A percentile compares a stretch with the other conserved stretches of the same genome.
phyloP scores from a whole-genome alignment of 2,329 filamentous ascomycete genomes.

The Talaromyces sp. region DNA sequence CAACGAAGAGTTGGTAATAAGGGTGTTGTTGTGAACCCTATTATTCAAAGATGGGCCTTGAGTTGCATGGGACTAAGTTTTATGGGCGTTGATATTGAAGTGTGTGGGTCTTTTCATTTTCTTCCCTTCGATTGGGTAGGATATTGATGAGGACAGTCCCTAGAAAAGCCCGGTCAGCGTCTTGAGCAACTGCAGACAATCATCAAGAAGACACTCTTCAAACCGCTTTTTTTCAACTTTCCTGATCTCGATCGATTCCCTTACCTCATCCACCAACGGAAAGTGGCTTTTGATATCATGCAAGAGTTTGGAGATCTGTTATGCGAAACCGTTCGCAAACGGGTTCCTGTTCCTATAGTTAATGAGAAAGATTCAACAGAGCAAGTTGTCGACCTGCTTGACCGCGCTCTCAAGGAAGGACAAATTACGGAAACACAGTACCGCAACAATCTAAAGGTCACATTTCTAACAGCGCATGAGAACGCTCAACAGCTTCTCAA shows the following conservation, averaged over 20 bases:
- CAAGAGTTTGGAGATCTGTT: constrained; percentile 28
- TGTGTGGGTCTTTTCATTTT: constrained; percentile 5
- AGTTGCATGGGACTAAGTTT: constrained; percentile 31
- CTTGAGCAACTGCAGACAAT: constrained; percentile 29
- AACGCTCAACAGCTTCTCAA: constrained; percentile 45
- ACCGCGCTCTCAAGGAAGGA: constrained; percentile 25
- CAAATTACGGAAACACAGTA: constrained; percentile 41
- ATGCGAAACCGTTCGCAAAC: constrained; percentile 11
- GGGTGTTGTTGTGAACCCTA: constrained; percentile 24
- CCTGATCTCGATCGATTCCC: constrained; percentile 29
- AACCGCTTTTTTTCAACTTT: constrained; percentile 31
- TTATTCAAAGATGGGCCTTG: constrained; percentile 31
- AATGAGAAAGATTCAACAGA: constrained; percentile 5
- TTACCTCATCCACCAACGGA: constrained; percentile 23
- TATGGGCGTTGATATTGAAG: constrained; percentile 29
- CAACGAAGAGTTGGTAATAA: constrained; percentile 9
- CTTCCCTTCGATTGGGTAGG: background rate
- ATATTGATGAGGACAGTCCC: constrained; percentile 12
- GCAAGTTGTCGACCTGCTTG: constrained; percentile 28
- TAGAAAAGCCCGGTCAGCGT: constrained; percentile 25
- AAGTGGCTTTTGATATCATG: constrained; percentile 26
- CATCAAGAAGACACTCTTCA: constrained; percentile 31
- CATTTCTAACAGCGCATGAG: constrained; percentile 48
- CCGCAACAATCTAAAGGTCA: constrained; percentile 45
- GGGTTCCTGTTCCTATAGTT: background rate